A percentile compares a stretch with the other conserved stretches of the same genome.
Evolutionary conservation across 148 eudicot species (phyloP).

Genomic region (Selenicereus undatus): DNA sequence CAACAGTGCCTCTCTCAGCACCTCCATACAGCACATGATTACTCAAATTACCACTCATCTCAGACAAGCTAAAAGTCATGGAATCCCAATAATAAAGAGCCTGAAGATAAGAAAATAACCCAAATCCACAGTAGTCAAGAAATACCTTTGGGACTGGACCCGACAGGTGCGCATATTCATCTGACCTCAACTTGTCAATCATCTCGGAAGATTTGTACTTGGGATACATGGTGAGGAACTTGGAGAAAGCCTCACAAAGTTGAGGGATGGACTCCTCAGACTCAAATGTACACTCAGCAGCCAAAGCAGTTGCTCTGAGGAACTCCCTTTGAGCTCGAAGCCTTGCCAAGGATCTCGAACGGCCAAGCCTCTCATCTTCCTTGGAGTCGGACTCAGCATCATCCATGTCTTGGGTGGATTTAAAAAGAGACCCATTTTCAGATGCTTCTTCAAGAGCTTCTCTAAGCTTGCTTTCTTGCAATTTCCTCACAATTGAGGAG

Average conservation of each 20-base stretch:
- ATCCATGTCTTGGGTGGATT: slow-evolving; percentile 50
- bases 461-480: slow-evolving; percentile 74
- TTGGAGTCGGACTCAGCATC: slow-evolving; percentile 42
- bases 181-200: slow-evolving; percentile 80
- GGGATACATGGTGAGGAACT: slow-evolving; percentile 88
- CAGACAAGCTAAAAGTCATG: slow-evolving; percentile 81
- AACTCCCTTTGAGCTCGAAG: slow-evolving; percentile 75
- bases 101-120: slow-evolving; percentile 87
- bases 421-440: slow-evolving; percentile 84
- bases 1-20: slow-evolving; percentile 81
- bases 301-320: slow-evolving; percentile 84
- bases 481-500: slow-evolving; percentile 53
- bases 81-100: slow-evolving; percentile 80
- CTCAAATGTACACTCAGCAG: slow-evolving; percentile 67
- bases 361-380: slow-evolving; percentile 67
- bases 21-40: slow-evolving; percentile 94
- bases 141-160: slow-evolving; percentile 70
- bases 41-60: slow-evolving; percentile 86
- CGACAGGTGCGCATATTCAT: slow-evolving; percentile 71
- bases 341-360: slow-evolving; percentile 80
- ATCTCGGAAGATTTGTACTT: slow-evolving; percentile 68
- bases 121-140: slow-evolving; percentile 98
- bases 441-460: slow-evolving; percentile 97
- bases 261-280: slow-evolving; percentile 65
- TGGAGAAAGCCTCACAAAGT: slow-evolving; percentile 56